phyloP scores from a whole-genome alignment of 345 rosid species.

The Gossypium sturtianum region DNA sequence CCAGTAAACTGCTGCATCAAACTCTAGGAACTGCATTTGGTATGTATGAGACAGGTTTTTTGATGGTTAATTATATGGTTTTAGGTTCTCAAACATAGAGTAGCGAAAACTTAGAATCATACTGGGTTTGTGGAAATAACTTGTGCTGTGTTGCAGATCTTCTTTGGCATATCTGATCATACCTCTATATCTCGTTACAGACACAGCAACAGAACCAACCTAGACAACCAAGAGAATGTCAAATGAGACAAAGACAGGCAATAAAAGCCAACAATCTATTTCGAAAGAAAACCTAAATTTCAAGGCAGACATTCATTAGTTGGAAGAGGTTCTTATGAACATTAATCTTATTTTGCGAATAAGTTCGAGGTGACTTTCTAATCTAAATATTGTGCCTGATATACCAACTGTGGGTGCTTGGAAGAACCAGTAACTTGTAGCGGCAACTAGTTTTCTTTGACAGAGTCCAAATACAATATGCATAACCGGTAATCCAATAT shows the following conservation, averaged over 20 bases:
- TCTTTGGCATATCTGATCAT: slow-evolving; percentile 57
- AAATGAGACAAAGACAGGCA: not conserved
- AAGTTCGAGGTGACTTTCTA: slow-evolving; percentile 39
- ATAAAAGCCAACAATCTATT: not conserved
- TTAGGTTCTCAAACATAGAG: not conserved
- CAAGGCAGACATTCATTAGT: not conserved
- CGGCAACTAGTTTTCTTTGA: slow-evolving; percentile 60
- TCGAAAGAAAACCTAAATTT: not conserved
- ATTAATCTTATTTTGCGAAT: not conserved
- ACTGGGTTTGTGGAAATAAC: slow-evolving; percentile 73
- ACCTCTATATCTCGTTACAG: slow-evolving; percentile 53
- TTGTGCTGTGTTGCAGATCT: slow-evolving; percentile 56
- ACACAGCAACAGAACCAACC: slow-evolving; percentile 83
- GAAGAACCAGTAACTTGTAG: slow-evolving; percentile 65
- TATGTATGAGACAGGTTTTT: not conserved
- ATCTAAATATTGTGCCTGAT: slow-evolving; percentile 87
- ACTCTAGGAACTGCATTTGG: not conserved
- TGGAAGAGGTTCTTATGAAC: not conserved
- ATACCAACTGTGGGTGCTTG: slow-evolving; percentile 83
- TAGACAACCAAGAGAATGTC: slow-evolving; percentile 16
- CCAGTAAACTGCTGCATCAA: slow-evolving; percentile 46
- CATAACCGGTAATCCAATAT: not conserved
- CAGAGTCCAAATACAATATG: slow-evolving; percentile 21
- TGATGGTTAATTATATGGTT: not conserved
- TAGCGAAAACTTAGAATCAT: slow-evolving; percentile 13